Base-by-base conservation (phyloP, 257 asterid species). In the Forsythia viridissima region DNA sequence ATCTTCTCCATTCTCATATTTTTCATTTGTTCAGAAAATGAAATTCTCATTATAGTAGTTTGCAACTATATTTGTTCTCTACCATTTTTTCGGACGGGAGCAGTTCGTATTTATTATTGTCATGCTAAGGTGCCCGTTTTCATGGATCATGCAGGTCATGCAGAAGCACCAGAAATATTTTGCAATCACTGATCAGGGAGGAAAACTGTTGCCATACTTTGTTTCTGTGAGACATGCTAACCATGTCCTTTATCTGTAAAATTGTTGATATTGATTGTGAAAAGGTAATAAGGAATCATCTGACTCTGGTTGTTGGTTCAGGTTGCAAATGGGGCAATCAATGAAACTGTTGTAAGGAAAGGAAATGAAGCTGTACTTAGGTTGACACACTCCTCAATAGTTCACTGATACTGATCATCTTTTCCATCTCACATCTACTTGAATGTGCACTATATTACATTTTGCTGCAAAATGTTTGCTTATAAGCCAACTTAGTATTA, bases 351-450 rank as follows among this genome's bases (percentile, higher is more conserved):
- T 70, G 99, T 92, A 73, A 89, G 91, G 81, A 91, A 88, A 87
- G 99, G 98, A 87, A 93, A 95, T 89, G 99, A 95, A 87, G 98
- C 97, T 87, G 98, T 95, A 51, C 93, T 93, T 70, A 90, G 99
- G 99, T 94, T 82, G 72, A 70, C 80, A 42, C 68, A 42, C 41
- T 6, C 51, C 61, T 75, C 73, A 69, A 76, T 66, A 72, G 36
- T 76, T 51, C 70, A n/a, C 34, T 67, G 63, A 70, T 41, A 24
- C 24, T 4, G 11, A 10, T 70, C 21, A 1, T 30, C 43, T 30
- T 15, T 59, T 59, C 16, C 44, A 76, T 71, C 72, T 67, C 74
- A 71, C 61, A 37, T 82, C 80, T 44, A 51, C 70, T 66, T 61
- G 40, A 20, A 80, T 52, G 16, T 59, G 21, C 20, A 76, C 77